Conservation (phyloP, 2,329 filamentous ascomycete species). For the Alternaria dauci region DNA sequence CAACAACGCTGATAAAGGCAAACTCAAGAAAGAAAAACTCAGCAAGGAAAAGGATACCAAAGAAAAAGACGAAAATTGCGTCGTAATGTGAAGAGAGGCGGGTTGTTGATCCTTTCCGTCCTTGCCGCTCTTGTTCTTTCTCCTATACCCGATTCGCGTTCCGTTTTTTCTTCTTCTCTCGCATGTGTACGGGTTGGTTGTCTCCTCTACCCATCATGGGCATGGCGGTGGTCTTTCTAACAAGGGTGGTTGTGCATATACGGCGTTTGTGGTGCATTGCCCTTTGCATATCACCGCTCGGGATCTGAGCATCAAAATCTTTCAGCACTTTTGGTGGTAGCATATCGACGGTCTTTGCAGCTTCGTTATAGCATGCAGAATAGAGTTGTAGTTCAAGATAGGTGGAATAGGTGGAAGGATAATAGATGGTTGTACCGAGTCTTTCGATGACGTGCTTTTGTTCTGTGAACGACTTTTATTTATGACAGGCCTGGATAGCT, state of each 20-base stretch:
- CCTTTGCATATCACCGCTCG: constrained; percentile 30
- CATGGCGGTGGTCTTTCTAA: constrained; percentile 27
- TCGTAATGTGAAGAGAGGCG: constrained; percentile 45
- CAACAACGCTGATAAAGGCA: constrained; percentile 31
- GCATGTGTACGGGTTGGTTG: neutral
- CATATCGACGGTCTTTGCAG: constrained; percentile 14
- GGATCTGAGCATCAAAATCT: constrained; percentile 24
- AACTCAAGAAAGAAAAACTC: constrained; percentile 42
- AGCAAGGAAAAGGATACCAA: constrained; percentile 36
- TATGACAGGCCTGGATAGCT: neutral
- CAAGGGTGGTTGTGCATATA: constrained; percentile 24
- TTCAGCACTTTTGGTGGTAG: constrained; percentile 10
- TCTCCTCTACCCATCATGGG: constrained; percentile 2
- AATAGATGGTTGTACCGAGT: neutral
- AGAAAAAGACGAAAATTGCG: constrained; percentile 49
- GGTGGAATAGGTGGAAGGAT: neutral
- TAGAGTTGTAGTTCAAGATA: constrained; percentile 6
- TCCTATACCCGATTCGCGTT: constrained; percentile 9
- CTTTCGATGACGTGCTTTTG: neutral
- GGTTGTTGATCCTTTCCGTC: neutral
- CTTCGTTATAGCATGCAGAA: constrained; percentile 10
- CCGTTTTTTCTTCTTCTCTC: neutral
- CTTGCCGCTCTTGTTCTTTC: constrained; percentile 1
- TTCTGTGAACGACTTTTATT: neutral
- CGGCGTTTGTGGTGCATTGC: constrained; percentile 25